Base-by-base conservation (phyloP, 768 basidiomycete species). In the Cystobasidium tubakii region DNA sequence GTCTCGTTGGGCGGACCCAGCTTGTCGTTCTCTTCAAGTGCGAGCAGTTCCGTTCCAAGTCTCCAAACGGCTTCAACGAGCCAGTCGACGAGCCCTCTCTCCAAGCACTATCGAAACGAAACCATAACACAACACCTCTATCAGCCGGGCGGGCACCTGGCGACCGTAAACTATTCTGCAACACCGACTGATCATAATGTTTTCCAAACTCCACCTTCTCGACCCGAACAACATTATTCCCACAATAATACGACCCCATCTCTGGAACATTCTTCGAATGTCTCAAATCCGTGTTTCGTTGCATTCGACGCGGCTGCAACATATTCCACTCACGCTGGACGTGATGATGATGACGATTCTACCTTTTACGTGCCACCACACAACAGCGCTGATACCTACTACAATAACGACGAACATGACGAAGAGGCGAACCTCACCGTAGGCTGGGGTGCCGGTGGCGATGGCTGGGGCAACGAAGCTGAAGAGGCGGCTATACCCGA, bases 341-440 rank as follows among this genome's bases (percentile, higher is more conserved):
- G 34, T 34, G 31, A 31, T 29, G 42, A 33, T 53, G 39, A 42
- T 31, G 42, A 44, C 66, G 27, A 53, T 31, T 23, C 25, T 7
- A 46, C 23, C 27, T 43, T 15, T 12, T 23, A 71, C 19, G 34
- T 33, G 29, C 23, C 60, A 21, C 60, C 7, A n/a, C 12, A 60
- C 57, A 60, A 34, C 55, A 71, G 69, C 25, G 53, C 69, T 2
- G 69, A 71, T 13, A 21, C 25, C 29, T 71, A 71, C 55, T 71
- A 71, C 54, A 60, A 71, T 39, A 33, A 71, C 21, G 69, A 71
- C 36, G 69, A 71, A 36, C 54, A 55, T 6, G 34, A 33, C 10
- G 69, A 60, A n/a, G 50, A 36, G 13, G 25, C 54, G 54, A 55
- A 71, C 21, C 54, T 71, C 27, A 55, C 62, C 21, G 12, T 71